Base-by-base conservation (phyloP, 768 basidiomycete genomes). In the Hirschioporus abietinus region DNA sequence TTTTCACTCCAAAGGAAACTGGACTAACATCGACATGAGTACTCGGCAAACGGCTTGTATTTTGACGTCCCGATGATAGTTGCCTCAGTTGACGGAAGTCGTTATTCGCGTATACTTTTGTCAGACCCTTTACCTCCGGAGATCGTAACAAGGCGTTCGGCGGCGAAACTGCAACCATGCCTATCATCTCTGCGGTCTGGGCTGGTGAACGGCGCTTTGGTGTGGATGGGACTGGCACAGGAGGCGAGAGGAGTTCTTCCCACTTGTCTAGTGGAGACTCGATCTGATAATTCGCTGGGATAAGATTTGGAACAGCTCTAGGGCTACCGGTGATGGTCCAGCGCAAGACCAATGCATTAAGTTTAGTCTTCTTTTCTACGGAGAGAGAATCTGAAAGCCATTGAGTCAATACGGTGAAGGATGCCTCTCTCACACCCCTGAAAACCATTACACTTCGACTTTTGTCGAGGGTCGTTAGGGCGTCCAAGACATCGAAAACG, bases 1-100 rank as follows among this genome's bases (percentile, higher is more conserved):
- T 25, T 18, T 61, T 61, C 17, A 25, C 15, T 25, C 12, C 36
- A 27, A 60, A 27, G 25, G 24, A 35, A 20, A 73, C 66, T 35
- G 67, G 68, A 71, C 86, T 75, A 77, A 88, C 86, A 73, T 88
- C 86, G 65, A 88, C 92, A 76, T 95, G 93, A 80, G 87, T 88
- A 76, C 93, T 94, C 10, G 93, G 93, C 60, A 94, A 80, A 71
- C 93, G 82, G 76, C 92, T 94, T 65, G 92, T 94, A 72, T 94
- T 95, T 74, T 92, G 84, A 71, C 90, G 84, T 69, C 88, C 84
- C 10, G 86, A 83, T 35, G 90, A 83, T 58, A 80, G 78, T 74
- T 88, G 87, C 63, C 92, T 80, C 69, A 92, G 78, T 72, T 90
- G 85, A 64, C 93, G 82, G 71, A 95, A 95, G 74, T 94, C 92